Percentiles rank a stretch among this genome's conserved stretches.
Evolutionary conservation across 169 alveolate genomes (phyloP).

Genomic region (Plasmodium cynomolgi): DNA sequence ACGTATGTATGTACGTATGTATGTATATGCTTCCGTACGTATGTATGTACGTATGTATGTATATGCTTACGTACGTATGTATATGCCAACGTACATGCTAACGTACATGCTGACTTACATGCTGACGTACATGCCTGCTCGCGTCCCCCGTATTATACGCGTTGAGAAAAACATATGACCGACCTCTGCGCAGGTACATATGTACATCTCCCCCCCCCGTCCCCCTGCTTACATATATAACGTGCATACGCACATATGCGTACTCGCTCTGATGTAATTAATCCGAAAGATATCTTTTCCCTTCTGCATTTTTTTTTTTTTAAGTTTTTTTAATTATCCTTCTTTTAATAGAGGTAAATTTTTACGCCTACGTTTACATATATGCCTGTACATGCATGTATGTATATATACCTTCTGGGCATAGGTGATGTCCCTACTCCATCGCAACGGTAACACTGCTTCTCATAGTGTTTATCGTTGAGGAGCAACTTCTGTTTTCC

Average conservation of each 20-base stretch:
- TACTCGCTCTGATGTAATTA: no score
- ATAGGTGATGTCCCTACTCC: background rate
- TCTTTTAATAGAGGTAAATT: background rate
- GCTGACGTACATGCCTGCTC: background rate
- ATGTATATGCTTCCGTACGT: background rate
- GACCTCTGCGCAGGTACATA: no score
- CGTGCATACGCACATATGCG: background rate
- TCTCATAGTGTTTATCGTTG: background rate
- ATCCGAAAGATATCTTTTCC: background rate
- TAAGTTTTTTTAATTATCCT: background rate
- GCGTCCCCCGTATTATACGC: background rate
- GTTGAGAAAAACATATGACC: background rate
- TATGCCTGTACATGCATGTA: background rate
- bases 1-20: background rate
- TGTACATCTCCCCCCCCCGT: background rate
- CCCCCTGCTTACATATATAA: background rate
- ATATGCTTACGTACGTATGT: no score
- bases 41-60: background rate
- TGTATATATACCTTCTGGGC: background rate
- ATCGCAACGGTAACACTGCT: background rate
- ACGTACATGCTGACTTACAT: no score
- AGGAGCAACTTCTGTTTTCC: background rate
- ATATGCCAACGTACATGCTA: background rate
- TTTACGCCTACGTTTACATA: background rate
- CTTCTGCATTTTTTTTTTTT: background rate